A percentile compares a stretch with the other conserved stretches of the same genome.
Evolutionary conservation across 73 alveolate genomes (phyloP).

Genomic region (Paramecium tetraurelia): DNA sequence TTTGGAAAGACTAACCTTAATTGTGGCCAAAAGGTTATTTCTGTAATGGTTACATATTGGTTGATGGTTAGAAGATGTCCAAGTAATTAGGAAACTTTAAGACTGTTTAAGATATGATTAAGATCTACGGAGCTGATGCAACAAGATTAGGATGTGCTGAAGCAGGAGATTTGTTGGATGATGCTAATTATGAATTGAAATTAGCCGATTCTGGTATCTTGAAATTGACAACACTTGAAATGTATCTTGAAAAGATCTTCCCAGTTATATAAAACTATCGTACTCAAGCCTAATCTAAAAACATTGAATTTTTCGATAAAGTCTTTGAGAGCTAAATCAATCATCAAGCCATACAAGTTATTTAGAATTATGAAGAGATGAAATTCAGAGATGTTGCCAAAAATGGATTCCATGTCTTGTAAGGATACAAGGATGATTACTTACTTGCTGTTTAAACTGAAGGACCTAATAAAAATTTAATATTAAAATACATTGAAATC

Average conservation of each 20-base stretch:
- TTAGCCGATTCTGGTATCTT: conserved; percentile 84
- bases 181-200: conserved; percentile 93
- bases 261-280: conserved; percentile 62
- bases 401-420: conserved; percentile 91
- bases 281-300: conserved; percentile 63
- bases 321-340: conserved; percentile 90
- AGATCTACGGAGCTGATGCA: conserved; percentile 96
- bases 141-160: conserved; percentile 98
- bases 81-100: conserved; percentile 96
- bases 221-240: conserved; percentile 84
- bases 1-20: conserved; percentile 91
- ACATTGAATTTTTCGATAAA: conserved; percentile 74
- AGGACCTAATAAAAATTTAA: conserved; percentile 72
- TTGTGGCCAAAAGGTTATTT: conserved; percentile 97
- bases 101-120: conserved; percentile 89
- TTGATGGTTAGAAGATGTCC: conserved; percentile 97
- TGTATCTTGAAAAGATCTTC: conserved; percentile 79
- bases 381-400: conserved; percentile 92
- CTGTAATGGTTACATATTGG: conserved; percentile 97
- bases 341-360: conserved; percentile 69
- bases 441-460: conserved; percentile 78
- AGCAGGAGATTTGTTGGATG: conserved; percentile 98
- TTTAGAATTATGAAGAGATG: conserved; percentile 87
- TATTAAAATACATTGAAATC: conserved; percentile 69
- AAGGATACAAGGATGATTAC: conserved; percentile 91